Evolutionary conservation across 148 eudicot species (phyloP), one percentile per base, ranked within the genome.

Genomic region (Rhododendron griersonianum): DNA sequence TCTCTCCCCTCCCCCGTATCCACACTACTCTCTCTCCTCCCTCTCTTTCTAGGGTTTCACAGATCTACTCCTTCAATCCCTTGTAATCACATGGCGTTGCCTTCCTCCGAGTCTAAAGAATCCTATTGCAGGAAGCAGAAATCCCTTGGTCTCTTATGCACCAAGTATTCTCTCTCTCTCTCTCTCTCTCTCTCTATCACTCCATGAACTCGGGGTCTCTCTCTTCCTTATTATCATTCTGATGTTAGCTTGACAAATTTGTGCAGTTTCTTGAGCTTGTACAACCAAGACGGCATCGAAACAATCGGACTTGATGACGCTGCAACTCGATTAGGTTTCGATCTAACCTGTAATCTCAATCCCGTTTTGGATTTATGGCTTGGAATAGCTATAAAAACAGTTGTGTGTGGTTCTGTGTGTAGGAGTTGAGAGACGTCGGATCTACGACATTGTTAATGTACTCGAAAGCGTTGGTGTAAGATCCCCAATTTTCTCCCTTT

Each of bases 341-440:
- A 91, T 91, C 90, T 87, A 76, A 55, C 11, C 19, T 55, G 50
- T 80, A 13, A 23, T 79, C 82, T 81, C 15, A 5, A 44, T 88
- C 1, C 14, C 59, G 19, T 6, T 48, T 87, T 53, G 85, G 73
- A 44, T 78, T 33, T 81, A 3, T 18, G 41, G 1, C 28, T n/a
- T 37, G 19, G 15, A 30, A 65, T 74, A 18, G 45, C 7, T 11
- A 74, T 61, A 51, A 81, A 39, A 44, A 33, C 55, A 59, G 13
- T 13, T 21, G 53, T 74, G 55, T 83, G 53, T 83, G 61, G 14
- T 45, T 55, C 28, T 91, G 89, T 80, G 16, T 71, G 76, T 71
- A 97, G 99, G 96, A 51, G 99, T 97, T 83, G 99, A 97, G 91
- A 93, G 98, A 89, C 91, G 99, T 80, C 93, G 99, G 95, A 97